Evolutionary conservation across 179 eudicot species (phyloP).

Genomic region (Nepenthes alata): DNA sequence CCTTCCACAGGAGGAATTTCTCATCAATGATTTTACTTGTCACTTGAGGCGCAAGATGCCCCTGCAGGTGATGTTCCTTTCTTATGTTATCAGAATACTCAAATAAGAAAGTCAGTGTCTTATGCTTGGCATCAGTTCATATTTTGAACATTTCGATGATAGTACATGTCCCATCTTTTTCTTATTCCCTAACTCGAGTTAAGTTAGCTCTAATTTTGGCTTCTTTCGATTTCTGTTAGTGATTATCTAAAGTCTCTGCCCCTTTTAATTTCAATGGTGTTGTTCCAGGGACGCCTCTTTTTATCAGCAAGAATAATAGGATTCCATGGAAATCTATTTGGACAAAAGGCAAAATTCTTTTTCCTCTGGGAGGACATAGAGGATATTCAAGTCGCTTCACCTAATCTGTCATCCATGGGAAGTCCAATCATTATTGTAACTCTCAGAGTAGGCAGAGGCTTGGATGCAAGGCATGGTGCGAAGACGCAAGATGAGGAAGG

Average conservation of each 20-base stretch:
- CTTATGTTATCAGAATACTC: background rate
- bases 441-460: conserved; percentile 70
- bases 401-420: conserved; percentile 84
- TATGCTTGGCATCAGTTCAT: background rate
- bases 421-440: conserved; percentile 78
- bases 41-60: conserved; percentile 69
- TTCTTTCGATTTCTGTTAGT: background rate
- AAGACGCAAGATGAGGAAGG: conserved; percentile 76
- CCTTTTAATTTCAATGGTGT: background rate
- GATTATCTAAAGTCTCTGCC: background rate
- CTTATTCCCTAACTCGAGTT: too few relatives aligned
- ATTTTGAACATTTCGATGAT: background rate
- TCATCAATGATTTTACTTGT: conserved; percentile 76
- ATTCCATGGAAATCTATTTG: conserved; percentile 77
- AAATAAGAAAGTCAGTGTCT: background rate
- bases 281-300: conserved; percentile 78
- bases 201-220: background rate
- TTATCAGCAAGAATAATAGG: conserved; percentile 86
- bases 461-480: conserved; percentile 91
- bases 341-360: conserved; percentile 81
- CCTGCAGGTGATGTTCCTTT: conserved; percentile 40
- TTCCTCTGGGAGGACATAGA: conserved; percentile 95
- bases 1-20: conserved; percentile 77
- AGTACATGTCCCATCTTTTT: too few relatives aligned
- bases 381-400: conserved; percentile 64